A percentile compares a stretch with the other conserved stretches of the same genome.
phyloP scores from a whole-genome alignment of 2,329 filamentous ascomycete species.

The Nothophaeocryptopus gaeumannii region DNA sequence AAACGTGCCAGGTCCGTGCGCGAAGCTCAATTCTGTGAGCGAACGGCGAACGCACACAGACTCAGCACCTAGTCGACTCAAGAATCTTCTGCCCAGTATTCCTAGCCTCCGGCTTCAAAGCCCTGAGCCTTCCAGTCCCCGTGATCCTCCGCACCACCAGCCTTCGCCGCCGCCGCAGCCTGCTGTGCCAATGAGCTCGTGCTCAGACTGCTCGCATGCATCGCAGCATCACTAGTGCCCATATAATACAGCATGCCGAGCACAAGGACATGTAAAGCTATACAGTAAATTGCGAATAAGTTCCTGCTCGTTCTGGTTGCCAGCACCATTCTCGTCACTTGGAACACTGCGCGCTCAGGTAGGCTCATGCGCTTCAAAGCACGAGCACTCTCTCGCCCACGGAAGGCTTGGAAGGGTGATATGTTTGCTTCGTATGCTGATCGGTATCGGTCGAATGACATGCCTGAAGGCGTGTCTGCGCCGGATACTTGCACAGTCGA shows the following conservation, averaged over 20 bases:
- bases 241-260: constrained; percentile 86
- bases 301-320: constrained; percentile 89
- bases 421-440: constrained; percentile 93
- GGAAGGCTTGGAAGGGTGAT: constrained; percentile 91
- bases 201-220: constrained; percentile 58
- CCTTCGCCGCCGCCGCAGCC: constrained; percentile 8
- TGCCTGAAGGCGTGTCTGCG: constrained; percentile 57
- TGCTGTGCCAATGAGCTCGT: constrained; percentile 31
- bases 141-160: constrained; percentile 13
- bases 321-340: constrained; percentile 84
- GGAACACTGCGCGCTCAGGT: constrained; percentile 85
- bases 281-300: constrained; percentile 86
- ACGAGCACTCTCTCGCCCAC: constrained; percentile 85
- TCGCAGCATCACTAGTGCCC: constrained; percentile 64
- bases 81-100: neutral
- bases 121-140: constrained; percentile 39
- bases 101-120: constrained; percentile 27
- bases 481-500: constrained; percentile 63
- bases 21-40: no score
- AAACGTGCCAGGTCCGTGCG: no score
- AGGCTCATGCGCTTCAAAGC: constrained; percentile 92
- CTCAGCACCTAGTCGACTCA: no score
- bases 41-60: no score
- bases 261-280: constrained; percentile 82
- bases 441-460: constrained; percentile 78